A percentile compares a stretch with the other conserved stretches of the same genome.
Evolutionary conservation across 306 rosid species (phyloP).

Genomic region (Malus domestica): DNA sequence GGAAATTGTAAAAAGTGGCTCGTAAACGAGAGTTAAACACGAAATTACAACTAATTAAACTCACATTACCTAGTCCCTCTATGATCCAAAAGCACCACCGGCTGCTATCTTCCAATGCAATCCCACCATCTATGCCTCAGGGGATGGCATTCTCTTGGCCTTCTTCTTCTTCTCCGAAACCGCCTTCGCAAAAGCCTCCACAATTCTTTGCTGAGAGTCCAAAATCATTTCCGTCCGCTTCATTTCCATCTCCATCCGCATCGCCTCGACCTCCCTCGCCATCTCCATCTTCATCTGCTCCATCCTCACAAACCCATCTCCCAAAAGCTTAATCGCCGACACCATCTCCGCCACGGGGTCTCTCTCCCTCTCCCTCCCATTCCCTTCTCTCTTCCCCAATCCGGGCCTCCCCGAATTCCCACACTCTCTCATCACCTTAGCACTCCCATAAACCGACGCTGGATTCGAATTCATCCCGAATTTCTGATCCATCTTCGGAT

Average conservation of each 20-base stretch:
- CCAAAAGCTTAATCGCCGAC: conserved; percentile 65
- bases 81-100: background rate
- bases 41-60: background rate
- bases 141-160: conserved; percentile 47
- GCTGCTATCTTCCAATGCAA: background rate
- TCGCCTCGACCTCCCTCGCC: conserved; percentile 81
- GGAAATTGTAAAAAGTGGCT: conserved; percentile 6
- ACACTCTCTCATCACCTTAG: conserved; percentile 49
- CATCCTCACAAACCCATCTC: conserved; percentile 91
- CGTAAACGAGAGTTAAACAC: background rate
- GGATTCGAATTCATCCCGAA: conserved; percentile 34
- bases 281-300: conserved; percentile 98
- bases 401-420: conserved; percentile 22
- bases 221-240: conserved; percentile 90
- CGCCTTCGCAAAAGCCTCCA: conserved; percentile 81
- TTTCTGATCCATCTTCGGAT: conserved; percentile 38
- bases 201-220: conserved; percentile 82
- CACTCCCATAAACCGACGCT: conserved; percentile 22
- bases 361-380: conserved; percentile 34
- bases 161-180: conserved; percentile 77
- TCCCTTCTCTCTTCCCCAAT: conserved; percentile 33
- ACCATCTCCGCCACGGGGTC: conserved; percentile 70
- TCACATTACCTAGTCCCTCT: background rate
- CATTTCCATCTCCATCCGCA: conserved; percentile 97
- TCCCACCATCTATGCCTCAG: conserved; percentile 29